Evolutionary conservation across 176 grass and related monocot species (phyloP), one percentile per base, ranked within the genome.

Genomic region (Leersia perrieri): DNA sequence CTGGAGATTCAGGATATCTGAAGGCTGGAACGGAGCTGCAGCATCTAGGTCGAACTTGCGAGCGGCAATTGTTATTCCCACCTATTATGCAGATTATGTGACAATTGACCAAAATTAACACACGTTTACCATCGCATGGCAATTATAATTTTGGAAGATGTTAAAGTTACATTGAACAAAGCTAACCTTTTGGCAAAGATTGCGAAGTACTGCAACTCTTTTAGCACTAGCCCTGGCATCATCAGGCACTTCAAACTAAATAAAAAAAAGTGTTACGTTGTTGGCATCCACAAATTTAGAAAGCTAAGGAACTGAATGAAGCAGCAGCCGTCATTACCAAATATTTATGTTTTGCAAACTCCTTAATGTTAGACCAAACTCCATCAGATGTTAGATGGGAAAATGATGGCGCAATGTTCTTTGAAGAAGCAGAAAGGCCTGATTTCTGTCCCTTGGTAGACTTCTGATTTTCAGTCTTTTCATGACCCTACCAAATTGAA

Each of bases 1-100:
- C 84, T 99, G 88, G 41, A 99, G 92, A 90, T 95, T 90, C 82
- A 99, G 86, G 83, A 99, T 88, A 88, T 99, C 96, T 36, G 87
- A 95, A 65, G 80, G 30, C 79, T 93, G 84, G 47, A 99, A 99
- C 63, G 93, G 88, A 63, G 82, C 44, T 20, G 89, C 73, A 80
- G 72, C 68, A 88, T 93, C 75, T 70, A 95, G 76, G 80, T 95
- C 89, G 18, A 91, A 99, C 75, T 88, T 99, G 41, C 88, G 76
- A 60, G 90, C 89, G 68, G 90, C 90, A 84, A 99, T 87, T 82
- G 87, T 84, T 82, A 95, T 86, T 78, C 96, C 96, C 60, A 93
- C 87, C 96, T 99, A 85, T 89, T 70, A 42, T 47, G 40, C 31
- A 84, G 18, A 81, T 65, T 26, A 28, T 44, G 40, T 11, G 45